Conservation (phyloP, 805 yeast species). For the Metschnikowia chrysomelidarum region DNA sequence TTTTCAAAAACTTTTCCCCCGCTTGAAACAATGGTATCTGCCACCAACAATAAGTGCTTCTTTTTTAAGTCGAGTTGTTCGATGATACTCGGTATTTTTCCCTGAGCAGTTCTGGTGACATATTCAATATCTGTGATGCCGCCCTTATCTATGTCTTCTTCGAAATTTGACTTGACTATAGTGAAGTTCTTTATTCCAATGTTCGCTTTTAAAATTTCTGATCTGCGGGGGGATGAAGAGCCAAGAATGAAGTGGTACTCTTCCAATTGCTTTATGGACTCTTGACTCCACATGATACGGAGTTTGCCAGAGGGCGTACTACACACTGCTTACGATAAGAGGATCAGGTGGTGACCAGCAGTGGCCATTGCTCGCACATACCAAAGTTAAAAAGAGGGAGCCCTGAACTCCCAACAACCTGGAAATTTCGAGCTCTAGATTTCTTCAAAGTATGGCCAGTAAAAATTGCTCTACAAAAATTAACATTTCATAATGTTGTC, state of each 20-base stretch:
- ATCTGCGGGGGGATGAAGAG: constrained; percentile 80
- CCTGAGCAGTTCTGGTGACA: constrained; percentile 65
- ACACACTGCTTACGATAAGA: background rate
- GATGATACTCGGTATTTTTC: constrained; percentile 66
- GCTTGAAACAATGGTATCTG: constrained; percentile 76
- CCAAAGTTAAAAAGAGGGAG: too few relatives aligned
- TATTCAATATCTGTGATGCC: constrained; percentile 48
- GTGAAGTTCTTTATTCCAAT: constrained; percentile 45
- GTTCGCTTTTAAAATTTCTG: constrained; percentile 59
- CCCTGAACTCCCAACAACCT: too few relatives aligned
- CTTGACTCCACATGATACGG: constrained; percentile 14
- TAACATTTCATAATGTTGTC: too few relatives aligned
- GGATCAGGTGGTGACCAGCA: too few relatives aligned
- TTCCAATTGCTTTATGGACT: constrained; percentile 1
- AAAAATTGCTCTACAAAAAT: too few relatives aligned
- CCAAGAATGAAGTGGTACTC: constrained; percentile 56
- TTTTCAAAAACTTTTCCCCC: constrained; percentile 71
- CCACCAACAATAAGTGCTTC: constrained; percentile 46
- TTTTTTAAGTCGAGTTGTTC: constrained; percentile 28
- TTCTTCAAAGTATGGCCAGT: too few relatives aligned
- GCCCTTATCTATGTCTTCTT: constrained; percentile 68
- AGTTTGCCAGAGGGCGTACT: background rate
- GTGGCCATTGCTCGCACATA: too few relatives aligned
- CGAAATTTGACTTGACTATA: constrained; percentile 64
- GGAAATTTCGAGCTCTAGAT: too few relatives aligned